Base-by-base conservation (phyloP, 495 filamentous ascomycete species). In the Talaromyces thailandensis region DNA sequence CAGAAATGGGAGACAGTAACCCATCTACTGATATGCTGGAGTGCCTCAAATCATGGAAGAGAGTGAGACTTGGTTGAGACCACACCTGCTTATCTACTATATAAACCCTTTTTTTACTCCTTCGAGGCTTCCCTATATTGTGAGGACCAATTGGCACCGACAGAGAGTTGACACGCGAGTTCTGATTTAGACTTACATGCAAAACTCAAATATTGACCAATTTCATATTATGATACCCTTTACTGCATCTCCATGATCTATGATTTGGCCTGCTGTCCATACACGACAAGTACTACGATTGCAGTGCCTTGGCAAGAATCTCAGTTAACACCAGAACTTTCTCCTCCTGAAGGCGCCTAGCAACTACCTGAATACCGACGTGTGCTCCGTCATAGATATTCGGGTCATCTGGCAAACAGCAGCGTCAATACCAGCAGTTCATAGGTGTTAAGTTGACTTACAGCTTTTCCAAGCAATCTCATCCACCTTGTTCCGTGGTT, bases 1-100 rank as follows among this genome's bases (percentile, higher is more conserved):
- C 76, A 7, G 72, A 63, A 8, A 77, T 76, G 24, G 69, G 75
- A 21, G 80, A 79, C 63, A 82, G 82, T 21, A 80, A 77, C 16
- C 60, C 87, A 35, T 78, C 82, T 23, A 73, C 80, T 71, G 84
- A 88, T 64, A 68, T 87, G 69, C 81, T 85, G 68, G 85, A 87
- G 63, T 87, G 83, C 63, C 62, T 86, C 64, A 63, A 76, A 56
- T 73, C 84, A 65, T 86, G 84, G 84, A 81, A 77, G 64, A 80
- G 70, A 55, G 82, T 86, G 2, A 65, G 83, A 58, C 65, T 87
- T 8, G 84, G 83, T 3, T 87, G 58, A 73, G 23, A 59, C 12
- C 55, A 18, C 6, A 57, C 16, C 18, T 57, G 45, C 31, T 35
- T 11, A 35, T 35, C 3, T 35, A 11, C 12, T 35, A 35, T 12